phyloP scores from a whole-genome alignment of 371 early-diverging fungal species.

The Mortierella sp. region DNA sequence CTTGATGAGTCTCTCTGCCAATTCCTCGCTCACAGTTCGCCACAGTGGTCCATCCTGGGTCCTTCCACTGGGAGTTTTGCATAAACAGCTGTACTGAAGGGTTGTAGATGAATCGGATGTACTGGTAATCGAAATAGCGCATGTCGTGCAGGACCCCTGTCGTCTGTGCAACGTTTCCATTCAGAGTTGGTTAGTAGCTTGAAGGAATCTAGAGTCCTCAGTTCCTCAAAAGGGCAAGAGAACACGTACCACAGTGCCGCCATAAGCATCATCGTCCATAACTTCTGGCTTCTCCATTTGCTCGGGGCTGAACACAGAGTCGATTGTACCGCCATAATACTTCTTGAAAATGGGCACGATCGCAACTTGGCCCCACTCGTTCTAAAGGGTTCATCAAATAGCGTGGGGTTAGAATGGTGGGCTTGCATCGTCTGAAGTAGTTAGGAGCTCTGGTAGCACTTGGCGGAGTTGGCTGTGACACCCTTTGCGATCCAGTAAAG shows the following conservation, averaged over 20 bases:
- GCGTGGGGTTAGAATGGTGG: neutral
- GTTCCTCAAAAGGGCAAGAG: too few species aligned
- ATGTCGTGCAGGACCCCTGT: conserved; percentile 54
- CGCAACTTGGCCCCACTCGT: conserved; percentile 78
- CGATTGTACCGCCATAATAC: conserved; percentile 74
- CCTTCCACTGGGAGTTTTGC: conserved; percentile 82
- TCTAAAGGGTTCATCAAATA: conserved; percentile 54
- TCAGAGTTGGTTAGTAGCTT: too few species aligned
- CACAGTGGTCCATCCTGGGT: conserved; percentile 71
- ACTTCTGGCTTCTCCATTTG: conserved; percentile 48
- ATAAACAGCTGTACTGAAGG: conserved; percentile 79
- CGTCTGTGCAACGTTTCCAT: conserved; percentile 1
- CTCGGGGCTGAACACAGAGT: conserved; percentile 71
- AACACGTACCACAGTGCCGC: conserved; percentile 54
- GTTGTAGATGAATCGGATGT: conserved; percentile 87
- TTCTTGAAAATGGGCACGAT: conserved; percentile 66
- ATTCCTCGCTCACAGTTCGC: conserved; percentile 66
- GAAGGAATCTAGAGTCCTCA: neutral
- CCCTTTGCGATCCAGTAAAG: neutral
- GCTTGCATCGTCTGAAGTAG: neutral
- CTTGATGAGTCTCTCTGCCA: conserved; percentile 60
- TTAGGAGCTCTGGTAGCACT: too few species aligned
- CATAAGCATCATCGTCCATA: conserved; percentile 33
- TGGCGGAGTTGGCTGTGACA: too few species aligned
- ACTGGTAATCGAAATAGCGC: conserved; percentile 81